A percentile compares a stretch with the other conserved stretches of the same genome.
These are phyloP conservation scores for Pestalotiopsis sp. DNA, from an alignment of 2,329 filamentous ascomycete genomes.

Conservation along the genomic window DNA sequence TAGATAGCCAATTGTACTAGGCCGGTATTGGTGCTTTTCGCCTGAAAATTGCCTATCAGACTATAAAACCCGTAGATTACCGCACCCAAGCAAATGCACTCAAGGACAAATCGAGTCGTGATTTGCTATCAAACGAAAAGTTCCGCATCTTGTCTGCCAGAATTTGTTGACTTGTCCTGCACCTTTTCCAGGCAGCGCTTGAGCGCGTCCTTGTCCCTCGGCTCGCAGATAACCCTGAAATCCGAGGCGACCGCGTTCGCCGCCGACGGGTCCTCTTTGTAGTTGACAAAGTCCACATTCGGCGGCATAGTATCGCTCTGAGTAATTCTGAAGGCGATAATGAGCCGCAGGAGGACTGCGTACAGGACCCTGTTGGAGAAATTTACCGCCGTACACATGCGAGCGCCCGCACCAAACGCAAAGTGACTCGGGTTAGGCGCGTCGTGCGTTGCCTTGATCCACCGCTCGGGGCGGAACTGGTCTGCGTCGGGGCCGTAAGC, in stretches of 20 bases:
- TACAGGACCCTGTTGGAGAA: slow-evolving; percentile 25
- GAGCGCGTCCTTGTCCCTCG: neutral
- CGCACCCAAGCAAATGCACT: too few species aligned
- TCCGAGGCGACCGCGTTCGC: neutral
- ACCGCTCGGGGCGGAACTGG: slow-evolving; percentile 15
- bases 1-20: too few species aligned
- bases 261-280: slow-evolving; percentile 18
- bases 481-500: slow-evolving; percentile 5
- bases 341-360: slow-evolving; percentile 22
- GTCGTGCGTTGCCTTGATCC: slow-evolving; percentile 10
- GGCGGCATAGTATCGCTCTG: slow-evolving; percentile 13
- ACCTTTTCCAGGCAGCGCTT: neutral
- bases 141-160: neutral
- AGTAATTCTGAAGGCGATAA: slow-evolving; percentile 20
- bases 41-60: too few species aligned
- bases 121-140: neutral
- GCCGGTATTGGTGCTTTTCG: too few species aligned
- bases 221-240: slow-evolving; percentile 6
- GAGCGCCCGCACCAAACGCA: slow-evolving; percentile 2
- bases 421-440: neutral
- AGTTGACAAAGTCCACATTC: slow-evolving; percentile 19
- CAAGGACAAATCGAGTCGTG: too few species aligned
- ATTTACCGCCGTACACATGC: slow-evolving; percentile 14
- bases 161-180: neutral
- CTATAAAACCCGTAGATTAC: too few species aligned